Evolutionary conservation across 768 basidiomycete species (phyloP), one percentile per base, ranked within the genome.

Genomic region (Clavaria fumosa): DNA sequence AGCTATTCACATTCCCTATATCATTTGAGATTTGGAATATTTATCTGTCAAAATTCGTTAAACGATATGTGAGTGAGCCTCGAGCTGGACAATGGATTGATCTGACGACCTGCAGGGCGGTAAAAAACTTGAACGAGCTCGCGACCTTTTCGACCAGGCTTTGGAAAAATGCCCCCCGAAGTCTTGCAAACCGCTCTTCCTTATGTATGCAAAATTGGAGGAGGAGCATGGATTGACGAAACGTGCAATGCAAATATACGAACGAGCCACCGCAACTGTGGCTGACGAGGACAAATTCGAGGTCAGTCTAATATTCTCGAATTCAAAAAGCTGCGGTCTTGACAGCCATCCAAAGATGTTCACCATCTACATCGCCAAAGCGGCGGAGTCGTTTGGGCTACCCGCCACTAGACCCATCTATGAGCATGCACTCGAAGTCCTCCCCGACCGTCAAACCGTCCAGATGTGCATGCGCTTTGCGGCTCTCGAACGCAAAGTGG

Each of bases 21-120:
- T 91, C 89, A 3, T 97, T 96, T 56, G 95, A 99, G 59, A 78
- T 99, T 45, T 97, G 95, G 93, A 97, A 99, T 55, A 95, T 95
- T 37, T 99, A 97, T 56, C 61, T 99, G 14, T 79, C 86, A 31
- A 97, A 97, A 58, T 99, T 99, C 54, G 72, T 91, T 42, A 90
- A 88, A 58, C 83, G 95, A 59, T 96, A 91, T 59, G 88, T 91
- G 48, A 53, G 82, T 68, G 4, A 0, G 22, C 34, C 42, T 38
- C 18, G 23, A 39, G 7, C 19, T 37, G 4, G 7, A 18, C 15
- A 6, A 7, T 6, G 23, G n/a, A n/a, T 17, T 31, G 31, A 15
- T 42, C 31, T 19, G 32, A 31, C 20, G 24, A 28, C 24, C 11
- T 36, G 35, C 38, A 91, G 86, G 89, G 83, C 22, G 95, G 95